Evolutionary conservation across 805 yeast genomes (phyloP).

Genomic region (Yamadazyma akitaensis): DNA sequence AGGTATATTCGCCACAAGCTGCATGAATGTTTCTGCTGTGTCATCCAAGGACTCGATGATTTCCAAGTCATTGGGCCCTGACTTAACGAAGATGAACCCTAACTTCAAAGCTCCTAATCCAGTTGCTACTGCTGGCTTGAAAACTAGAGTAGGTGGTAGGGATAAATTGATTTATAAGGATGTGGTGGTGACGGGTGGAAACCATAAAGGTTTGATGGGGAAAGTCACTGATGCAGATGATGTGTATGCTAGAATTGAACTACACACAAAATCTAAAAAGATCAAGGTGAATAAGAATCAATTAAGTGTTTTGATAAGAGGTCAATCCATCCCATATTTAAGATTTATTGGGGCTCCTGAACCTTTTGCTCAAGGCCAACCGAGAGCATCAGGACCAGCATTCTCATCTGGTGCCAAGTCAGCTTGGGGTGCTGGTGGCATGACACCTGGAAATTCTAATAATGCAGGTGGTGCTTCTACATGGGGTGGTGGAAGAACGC

Average conservation of each 20-base stretch:
- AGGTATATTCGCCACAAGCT: conserved; percentile 83
- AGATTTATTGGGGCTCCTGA: conserved; percentile 61
- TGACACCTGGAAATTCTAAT: conserved; percentile 22
- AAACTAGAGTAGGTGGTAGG: conserved; percentile 62
- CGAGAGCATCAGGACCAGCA: conserved; percentile 15
- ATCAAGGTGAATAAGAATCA: conserved; percentile 79
- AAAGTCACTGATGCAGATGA: conserved; percentile 93
- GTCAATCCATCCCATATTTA: conserved; percentile 71
- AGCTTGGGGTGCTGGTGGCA: conserved; percentile 43
- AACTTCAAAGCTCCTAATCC: conserved; percentile 60
- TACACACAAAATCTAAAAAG: conserved; percentile 88
- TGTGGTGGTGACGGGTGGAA: conserved; percentile 85
- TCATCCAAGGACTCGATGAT: conserved; percentile 76
- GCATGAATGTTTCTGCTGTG: conserved; percentile 74
- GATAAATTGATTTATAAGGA: conserved; percentile 79
- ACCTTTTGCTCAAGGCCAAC: conserved; percentile 14
- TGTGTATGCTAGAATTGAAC: conserved; percentile 84
- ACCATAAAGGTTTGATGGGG: conserved; percentile 93
- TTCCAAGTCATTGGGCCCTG: conserved; percentile 55
- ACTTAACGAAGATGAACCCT: conserved; percentile 86
- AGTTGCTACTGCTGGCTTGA: conserved; percentile 36
- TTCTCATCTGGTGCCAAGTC: conserved; percentile 46
- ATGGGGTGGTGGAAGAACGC: conserved; percentile 42
- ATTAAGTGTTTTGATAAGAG: conserved; percentile 67
- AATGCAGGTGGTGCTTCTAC: conserved; percentile 50